Conservation (phyloP, 768 basidiomycete genomes). For the Coprinopsis sp. region DNA sequence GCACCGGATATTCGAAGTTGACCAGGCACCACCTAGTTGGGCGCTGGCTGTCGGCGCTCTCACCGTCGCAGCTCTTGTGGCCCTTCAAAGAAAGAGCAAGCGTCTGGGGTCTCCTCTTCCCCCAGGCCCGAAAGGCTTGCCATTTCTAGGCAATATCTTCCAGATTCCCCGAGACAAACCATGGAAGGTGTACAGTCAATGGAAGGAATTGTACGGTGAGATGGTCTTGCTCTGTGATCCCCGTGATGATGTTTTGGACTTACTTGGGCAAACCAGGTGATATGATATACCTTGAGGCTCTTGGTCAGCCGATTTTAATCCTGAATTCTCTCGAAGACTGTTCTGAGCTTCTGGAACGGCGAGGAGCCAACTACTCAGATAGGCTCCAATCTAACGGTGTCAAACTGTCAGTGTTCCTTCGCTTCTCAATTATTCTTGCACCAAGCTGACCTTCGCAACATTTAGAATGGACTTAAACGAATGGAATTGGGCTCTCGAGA, state of each 20-base stretch:
- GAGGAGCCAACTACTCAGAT: conserved; percentile 25
- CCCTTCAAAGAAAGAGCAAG: too few relatives aligned
- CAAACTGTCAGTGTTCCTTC: not conserved
- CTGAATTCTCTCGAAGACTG: conserved; percentile 22
- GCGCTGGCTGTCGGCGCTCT: too few relatives aligned
- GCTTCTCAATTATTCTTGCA: not conserved
- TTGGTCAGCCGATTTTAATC: conserved; percentile 22
- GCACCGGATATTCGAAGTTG: too few relatives aligned
- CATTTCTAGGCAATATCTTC: conserved; percentile 40
- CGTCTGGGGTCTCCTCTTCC: conserved; percentile 32
- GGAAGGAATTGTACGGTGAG: conserved; percentile 38
- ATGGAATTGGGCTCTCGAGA: not conserved
- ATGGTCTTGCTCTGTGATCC: not conserved
- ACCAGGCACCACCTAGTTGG: too few relatives aligned
- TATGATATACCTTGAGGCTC: conserved; percentile 21
- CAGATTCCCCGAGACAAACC: conserved; percentile 37
- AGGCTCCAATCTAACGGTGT: not conserved
- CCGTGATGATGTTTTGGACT: not conserved
- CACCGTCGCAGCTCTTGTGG: too few relatives aligned
- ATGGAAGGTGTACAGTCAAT: conserved; percentile 39
- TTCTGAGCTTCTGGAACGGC: conserved; percentile 23
- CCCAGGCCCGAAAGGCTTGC: conserved; percentile 38
- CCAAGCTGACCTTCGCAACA: too few relatives aligned
- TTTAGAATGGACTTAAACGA: too few relatives aligned
- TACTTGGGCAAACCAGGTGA: conserved; percentile 6